A percentile compares a stretch with the other conserved stretches of the same genome.
Conservation (phyloP, 805 yeast species). For the Kockiozyma suomiensis region DNA sequence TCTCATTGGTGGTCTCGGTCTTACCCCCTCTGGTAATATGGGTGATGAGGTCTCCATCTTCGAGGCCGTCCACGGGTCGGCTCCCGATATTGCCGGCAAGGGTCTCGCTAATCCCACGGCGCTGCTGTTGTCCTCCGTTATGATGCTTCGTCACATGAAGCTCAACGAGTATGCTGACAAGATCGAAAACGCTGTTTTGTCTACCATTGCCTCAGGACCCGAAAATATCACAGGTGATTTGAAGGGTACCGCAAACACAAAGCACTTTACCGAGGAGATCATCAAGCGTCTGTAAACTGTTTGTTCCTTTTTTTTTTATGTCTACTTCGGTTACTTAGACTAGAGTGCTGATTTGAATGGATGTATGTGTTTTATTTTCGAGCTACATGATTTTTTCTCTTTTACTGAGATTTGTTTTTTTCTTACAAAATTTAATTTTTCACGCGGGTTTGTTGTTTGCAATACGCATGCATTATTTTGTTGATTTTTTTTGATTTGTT, state of each 20-base stretch:
- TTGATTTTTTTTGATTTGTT: background rate
- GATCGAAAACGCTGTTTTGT: slow-evolving; percentile 83
- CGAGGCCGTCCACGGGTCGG: slow-evolving; percentile 99
- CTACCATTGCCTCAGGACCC: slow-evolving; percentile 91
- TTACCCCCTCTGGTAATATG: slow-evolving; percentile 99
- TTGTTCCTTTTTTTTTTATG: background rate
- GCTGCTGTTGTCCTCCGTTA: slow-evolving; percentile 87
- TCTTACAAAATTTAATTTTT: too few species aligned
- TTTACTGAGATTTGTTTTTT: too few species aligned
- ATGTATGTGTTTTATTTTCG: too few species aligned
- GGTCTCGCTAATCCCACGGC: slow-evolving; percentile 99
- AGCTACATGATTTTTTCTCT: too few species aligned
- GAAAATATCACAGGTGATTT: slow-evolving; percentile 96
- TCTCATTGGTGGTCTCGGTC: slow-evolving; percentile 97
- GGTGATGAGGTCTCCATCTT: slow-evolving; percentile 97
- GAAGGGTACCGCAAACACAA: slow-evolving; percentile 87
- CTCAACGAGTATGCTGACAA: slow-evolving; percentile 76
- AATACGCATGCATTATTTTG: too few species aligned
- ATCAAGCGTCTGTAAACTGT: slow-evolving; percentile 46
- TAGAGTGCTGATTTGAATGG: too few species aligned
- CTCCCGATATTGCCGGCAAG: slow-evolving; percentile 99
- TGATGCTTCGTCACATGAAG: slow-evolving; percentile 99
- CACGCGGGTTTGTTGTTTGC: too few species aligned
- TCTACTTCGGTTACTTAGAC: too few species aligned
- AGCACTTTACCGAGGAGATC: slow-evolving; percentile 89